A percentile compares a stretch with the other conserved stretches of the same genome.
phyloP scores from a whole-genome alignment of 1,139 yeast species.

The Zygosaccharomyces sapae region DNA sequence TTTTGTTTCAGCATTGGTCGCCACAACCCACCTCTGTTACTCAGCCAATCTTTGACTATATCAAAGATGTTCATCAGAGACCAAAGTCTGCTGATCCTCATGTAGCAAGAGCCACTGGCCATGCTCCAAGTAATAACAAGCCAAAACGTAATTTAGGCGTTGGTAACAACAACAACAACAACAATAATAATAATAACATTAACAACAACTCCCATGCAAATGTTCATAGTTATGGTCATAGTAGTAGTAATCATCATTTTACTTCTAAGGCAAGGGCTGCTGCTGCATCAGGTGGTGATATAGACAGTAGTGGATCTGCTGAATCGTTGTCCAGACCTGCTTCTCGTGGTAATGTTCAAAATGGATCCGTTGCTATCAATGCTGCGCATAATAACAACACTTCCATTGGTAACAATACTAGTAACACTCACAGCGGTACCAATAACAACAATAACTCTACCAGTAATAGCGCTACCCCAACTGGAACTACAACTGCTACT shows the following conservation, averaged over 20 bases:
- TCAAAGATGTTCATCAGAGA: slow-evolving; percentile 32
- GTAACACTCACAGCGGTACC: slow-evolving; percentile 17
- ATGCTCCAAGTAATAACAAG: not conserved
- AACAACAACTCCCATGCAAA: slow-evolving; percentile 6
- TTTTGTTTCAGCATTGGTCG: slow-evolving; percentile 30
- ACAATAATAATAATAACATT: slow-evolving; percentile 5
- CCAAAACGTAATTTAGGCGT: slow-evolving; percentile 1
- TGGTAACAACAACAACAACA: not conserved
- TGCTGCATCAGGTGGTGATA: slow-evolving; percentile 5
- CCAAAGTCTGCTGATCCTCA: slow-evolving; percentile 44
- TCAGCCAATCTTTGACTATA: slow-evolving; percentile 28
- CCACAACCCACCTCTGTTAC: slow-evolving; percentile 28
- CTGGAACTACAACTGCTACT: not conserved
- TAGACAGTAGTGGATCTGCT: slow-evolving; percentile 6
- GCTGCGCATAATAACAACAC: slow-evolving; percentile 4
- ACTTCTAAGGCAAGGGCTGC: slow-evolving; percentile 5
- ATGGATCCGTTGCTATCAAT: not conserved
- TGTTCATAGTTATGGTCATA: slow-evolving; percentile 5
- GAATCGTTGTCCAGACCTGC: slow-evolving; percentile 4
- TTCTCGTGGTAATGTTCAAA: slow-evolving; percentile 2
- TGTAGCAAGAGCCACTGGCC: slow-evolving; percentile 20
- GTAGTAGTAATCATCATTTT: slow-evolving; percentile 1
- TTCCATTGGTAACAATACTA: slow-evolving; percentile 7
- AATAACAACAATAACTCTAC: slow-evolving; percentile 15
- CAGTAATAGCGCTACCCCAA: slow-evolving; percentile 9